These are phyloP conservation scores for Aureobasidium vineae DNA, from an alignment of 2,329 filamentous ascomycete species.

Conservation along the genomic window DNA sequence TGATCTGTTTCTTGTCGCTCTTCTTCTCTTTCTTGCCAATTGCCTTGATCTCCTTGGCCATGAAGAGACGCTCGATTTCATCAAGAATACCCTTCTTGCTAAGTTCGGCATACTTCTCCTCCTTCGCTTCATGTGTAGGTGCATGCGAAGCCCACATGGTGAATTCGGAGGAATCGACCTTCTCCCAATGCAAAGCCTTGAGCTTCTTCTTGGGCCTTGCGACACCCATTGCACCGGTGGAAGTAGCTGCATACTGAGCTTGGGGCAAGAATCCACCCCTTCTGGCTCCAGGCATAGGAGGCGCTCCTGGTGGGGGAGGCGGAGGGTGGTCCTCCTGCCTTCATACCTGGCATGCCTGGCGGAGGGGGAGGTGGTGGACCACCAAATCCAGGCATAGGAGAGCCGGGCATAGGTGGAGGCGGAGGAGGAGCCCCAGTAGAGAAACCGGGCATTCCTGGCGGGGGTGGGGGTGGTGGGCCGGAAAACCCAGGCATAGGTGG, in stretches of 20 bases:
- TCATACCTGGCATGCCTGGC: constrained; percentile 52
- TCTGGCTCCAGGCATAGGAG: constrained; percentile 58
- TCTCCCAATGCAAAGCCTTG: constrained; percentile 99
- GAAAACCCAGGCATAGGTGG: constrained; percentile 54
- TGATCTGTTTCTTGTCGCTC: constrained; percentile 96
- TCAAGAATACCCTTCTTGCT: constrained; percentile 93
- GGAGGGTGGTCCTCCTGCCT: constrained; percentile 53
- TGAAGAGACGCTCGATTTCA: constrained; percentile 95
- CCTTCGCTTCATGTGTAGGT: constrained; percentile 81
- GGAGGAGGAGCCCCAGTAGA: constrained; percentile 40
- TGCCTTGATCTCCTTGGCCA: constrained; percentile 94
- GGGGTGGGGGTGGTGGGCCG: constrained; percentile 58
- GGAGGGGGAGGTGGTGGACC: constrained; percentile 47
- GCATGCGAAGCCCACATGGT: constrained; percentile 91
- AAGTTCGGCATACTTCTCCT: constrained; percentile 93
- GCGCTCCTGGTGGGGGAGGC: constrained; percentile 65
- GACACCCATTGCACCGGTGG: constrained; percentile 69
- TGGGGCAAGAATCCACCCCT: constrained; percentile 72
- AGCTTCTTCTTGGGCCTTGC: constrained; percentile 98
- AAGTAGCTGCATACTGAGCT: constrained; percentile 53
- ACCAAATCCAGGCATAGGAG: constrained; percentile 49
- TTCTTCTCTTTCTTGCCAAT: constrained; percentile 73
- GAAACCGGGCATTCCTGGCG: constrained; percentile 48
- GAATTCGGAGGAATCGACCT: constrained; percentile 86
- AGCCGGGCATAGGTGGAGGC: constrained; percentile 48